Base-by-base conservation (phyloP, 2,329 filamentous ascomycete species). In the Cyphellophora europaea region DNA sequence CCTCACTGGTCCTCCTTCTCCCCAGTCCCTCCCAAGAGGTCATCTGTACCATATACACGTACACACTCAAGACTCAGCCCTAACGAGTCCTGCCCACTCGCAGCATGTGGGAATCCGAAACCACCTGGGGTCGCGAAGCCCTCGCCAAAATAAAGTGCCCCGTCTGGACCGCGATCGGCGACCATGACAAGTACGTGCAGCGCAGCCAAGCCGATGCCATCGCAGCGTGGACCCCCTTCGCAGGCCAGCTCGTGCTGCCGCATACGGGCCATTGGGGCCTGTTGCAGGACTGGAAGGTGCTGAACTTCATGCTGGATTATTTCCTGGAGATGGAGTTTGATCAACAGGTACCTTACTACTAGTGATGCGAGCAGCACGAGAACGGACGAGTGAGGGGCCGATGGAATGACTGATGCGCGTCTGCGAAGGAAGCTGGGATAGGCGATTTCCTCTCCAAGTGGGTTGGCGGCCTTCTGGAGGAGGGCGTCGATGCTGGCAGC, bases 241-340 rank as follows among this genome's bases (percentile, higher is more conserved):
- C 38, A 2, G 38, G 38, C 11, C 38, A 41, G 29, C 29, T 41
- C 16, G 5, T 41, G 6, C 18, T 41, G 17, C 38, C 38, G 2
- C 38, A 41, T 12, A 25, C 30, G 10, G 19, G 17, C 2, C 38
- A 41, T 31, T 13, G 8, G 14, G 38, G 34, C 10, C 19, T 41
- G 4, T 18, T 37, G 29, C 19, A 41, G 30, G 38, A 41, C 21
- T 30, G 29, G 12, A 33, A 16, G n/a, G 37, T 41, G 18, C 37
- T 41, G 19, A 41, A 37, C 30, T 41, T 41, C 27, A 35, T 35
- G 5, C 15, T 41, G 18, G 38, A 36, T 11, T 41, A 41, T 19
- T 41, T 41, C 35, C 25, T 41, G 32, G 35, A 41, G 15, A 41
- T 41, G 38, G 15, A 12, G n/a, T 41, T 28, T 18, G 28, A 41